phyloP scores from a whole-genome alignment of 768 basidiomycete species.

The Tricholoma hemisulphureum region DNA sequence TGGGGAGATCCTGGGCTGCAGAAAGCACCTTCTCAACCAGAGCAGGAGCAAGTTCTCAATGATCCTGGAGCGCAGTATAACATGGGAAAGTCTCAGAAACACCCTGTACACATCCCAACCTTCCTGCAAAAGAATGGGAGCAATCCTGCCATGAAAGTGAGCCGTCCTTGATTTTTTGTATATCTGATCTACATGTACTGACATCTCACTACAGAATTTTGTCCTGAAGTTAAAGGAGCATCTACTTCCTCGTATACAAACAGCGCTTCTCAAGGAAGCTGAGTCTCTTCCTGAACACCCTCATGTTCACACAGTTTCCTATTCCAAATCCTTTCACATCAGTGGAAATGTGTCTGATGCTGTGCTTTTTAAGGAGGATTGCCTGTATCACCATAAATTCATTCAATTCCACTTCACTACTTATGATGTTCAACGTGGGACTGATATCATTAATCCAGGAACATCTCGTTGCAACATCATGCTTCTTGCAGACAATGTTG shows the following conservation, averaged over 20 bases:
- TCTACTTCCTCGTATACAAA: too few relatives aligned
- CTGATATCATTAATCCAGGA: not conserved
- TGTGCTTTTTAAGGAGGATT: constrained; percentile 8
- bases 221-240: constrained; percentile 18
- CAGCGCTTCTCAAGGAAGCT: constrained; percentile 17
- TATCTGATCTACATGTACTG: not conserved
- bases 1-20: not conserved
- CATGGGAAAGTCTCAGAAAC: too few relatives aligned
- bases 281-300: constrained; percentile 16
- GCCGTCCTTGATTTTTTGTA: not conserved
- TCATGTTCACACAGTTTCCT: constrained; percentile 18
- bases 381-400: constrained; percentile 23
- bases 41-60: not conserved
- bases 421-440: not conserved
- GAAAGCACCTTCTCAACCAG: not conserved
- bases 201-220: constrained; percentile 11
- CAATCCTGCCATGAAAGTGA: constrained; percentile 13
- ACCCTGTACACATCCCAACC: constrained; percentile 1
- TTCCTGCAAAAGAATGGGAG: constrained; percentile 17
- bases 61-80: too few relatives aligned
- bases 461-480: not conserved
- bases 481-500: not conserved
- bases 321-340: too few relatives aligned
- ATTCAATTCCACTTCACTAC: constrained; percentile 36
- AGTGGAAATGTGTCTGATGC: constrained; percentile 14